Evolutionary conservation across 2,329 filamentous ascomycete genomes (phyloP).

Genomic region (Aspergillus pseudoglaucus): DNA sequence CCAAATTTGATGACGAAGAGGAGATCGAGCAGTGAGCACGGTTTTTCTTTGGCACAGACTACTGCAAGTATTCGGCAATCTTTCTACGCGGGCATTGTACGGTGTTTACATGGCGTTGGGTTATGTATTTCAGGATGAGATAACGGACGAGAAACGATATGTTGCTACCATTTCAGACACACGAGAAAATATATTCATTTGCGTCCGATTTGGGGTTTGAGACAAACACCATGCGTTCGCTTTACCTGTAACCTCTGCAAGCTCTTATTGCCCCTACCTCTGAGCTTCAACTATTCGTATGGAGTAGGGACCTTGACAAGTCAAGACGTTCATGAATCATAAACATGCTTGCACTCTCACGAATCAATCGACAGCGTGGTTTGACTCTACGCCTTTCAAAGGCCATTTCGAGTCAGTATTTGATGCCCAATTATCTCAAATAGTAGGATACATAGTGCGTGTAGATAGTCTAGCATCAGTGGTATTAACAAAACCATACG

Average conservation of each 20-base stretch:
- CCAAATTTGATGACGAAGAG: conserved; percentile 30
- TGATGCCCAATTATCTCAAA: not conserved
- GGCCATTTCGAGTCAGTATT: not conserved
- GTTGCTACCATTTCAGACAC: not conserved
- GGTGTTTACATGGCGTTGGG: not conserved
- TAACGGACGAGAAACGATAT: not conserved
- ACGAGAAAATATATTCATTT: no score
- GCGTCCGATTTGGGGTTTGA: not conserved
- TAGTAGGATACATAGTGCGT: not conserved
- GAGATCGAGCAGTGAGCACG: conserved; percentile 7
- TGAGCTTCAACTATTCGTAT: no score
- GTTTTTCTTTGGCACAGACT: not conserved
- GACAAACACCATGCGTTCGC: not conserved
- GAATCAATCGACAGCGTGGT: not conserved
- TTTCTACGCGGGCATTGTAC: not conserved
- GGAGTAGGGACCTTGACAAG: no score
- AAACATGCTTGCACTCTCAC: no score
- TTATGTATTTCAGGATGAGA: not conserved
- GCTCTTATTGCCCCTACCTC: no score
- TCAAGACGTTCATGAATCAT: no score
- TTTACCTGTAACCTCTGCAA: no score
- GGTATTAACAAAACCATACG: not conserved
- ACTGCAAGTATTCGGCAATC: no score
- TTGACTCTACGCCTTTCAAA: not conserved
- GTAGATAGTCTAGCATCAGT: not conserved